Evolutionary conservation across 345 rosid species (phyloP).

Genomic region (Lepidium aucheri): DNA sequence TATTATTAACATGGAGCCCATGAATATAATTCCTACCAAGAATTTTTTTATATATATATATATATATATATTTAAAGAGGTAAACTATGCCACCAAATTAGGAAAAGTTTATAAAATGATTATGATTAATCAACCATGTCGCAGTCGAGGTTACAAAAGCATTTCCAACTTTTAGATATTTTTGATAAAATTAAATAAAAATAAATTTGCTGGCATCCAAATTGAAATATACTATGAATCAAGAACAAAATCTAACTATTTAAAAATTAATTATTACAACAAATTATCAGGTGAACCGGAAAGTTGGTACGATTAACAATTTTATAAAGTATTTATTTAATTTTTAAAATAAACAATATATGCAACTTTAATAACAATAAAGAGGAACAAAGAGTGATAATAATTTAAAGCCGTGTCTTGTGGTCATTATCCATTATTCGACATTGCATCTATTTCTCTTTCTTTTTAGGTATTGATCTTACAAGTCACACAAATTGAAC

Average conservation of each 20-base stretch:
- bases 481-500: conserved; percentile 17
- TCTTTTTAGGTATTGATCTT: conserved; percentile 11
- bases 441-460: conserved; percentile 6
- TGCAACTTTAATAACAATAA: conserved; percentile 10
- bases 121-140: conserved; percentile 16
- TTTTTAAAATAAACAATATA: no score
- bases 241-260: conserved; percentile 1
- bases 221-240: conserved; percentile 6
- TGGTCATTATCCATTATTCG: conserved; percentile 23
- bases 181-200: not conserved
- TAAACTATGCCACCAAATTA: conserved; percentile 5
- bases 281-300: conserved; percentile 20
- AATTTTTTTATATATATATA: no score
- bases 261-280: conserved; percentile 4
- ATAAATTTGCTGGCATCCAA: conserved; percentile 6
- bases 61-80: not conserved
- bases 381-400: conserved; percentile 7
- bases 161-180: not conserved
- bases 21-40: conserved; percentile 6
- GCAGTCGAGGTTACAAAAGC: conserved; percentile 15
- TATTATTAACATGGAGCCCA: conserved; percentile 7
- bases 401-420: conserved; percentile 20
- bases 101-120: not conserved
- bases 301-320: conserved; percentile 10
- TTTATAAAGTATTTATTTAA: not conserved